Percentiles rank a stretch among this genome's conserved stretches.
phyloP scores from a whole-genome alignment of 2,329 filamentous ascomycete genomes.

The Fonsecaea multimorphosa region DNA sequence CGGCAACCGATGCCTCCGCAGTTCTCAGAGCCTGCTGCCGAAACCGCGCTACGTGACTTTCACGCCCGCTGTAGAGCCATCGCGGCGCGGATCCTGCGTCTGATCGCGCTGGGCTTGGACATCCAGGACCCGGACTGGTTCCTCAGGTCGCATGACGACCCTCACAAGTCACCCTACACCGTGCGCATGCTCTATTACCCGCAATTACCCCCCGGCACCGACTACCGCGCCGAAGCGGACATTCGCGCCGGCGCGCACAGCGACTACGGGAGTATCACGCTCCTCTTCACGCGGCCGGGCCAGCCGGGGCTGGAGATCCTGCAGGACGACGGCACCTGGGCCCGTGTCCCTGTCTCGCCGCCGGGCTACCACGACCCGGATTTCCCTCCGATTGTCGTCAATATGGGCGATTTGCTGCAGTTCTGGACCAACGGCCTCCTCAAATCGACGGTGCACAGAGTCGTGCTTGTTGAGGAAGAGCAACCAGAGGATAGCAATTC shows the following conservation, averaged over 20 bases:
- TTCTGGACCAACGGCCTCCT: slow-evolving; percentile 92
- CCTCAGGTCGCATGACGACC: slow-evolving; percentile 36
- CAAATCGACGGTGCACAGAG: slow-evolving; percentile 85
- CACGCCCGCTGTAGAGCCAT: slow-evolving; percentile 72
- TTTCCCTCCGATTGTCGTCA: slow-evolving; percentile 70
- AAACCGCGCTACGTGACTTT: slow-evolving; percentile 63
- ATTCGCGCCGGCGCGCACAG: slow-evolving; percentile 29
- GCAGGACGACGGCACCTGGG: slow-evolving; percentile 66
- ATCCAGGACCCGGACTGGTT: slow-evolving; percentile 52
- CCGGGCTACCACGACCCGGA: slow-evolving; percentile 50
- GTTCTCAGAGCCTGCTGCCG: slow-evolving; percentile 63
- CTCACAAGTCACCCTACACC: slow-evolving; percentile 13
- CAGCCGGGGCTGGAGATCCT: slow-evolving; percentile 87
- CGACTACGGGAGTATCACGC: slow-evolving; percentile 60
- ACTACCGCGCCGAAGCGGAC: slow-evolving; percentile 37
- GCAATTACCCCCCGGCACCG: slow-evolving; percentile 10
- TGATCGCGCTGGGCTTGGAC: slow-evolving; percentile 78
- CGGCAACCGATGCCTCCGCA: slow-evolving; percentile 76
- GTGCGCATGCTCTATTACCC: slow-evolving; percentile 27
- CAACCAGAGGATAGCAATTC: not conserved
- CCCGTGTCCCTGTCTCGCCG: slow-evolving; percentile 70
- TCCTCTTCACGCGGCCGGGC: slow-evolving; percentile 82
- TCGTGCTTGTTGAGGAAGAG: slow-evolving; percentile 68
- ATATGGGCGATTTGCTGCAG: slow-evolving; percentile 72
- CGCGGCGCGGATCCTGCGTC: slow-evolving; percentile 73